Base-by-base conservation (phyloP, 805 yeast genomes). In the Yarrowia phangngaensis region DNA sequence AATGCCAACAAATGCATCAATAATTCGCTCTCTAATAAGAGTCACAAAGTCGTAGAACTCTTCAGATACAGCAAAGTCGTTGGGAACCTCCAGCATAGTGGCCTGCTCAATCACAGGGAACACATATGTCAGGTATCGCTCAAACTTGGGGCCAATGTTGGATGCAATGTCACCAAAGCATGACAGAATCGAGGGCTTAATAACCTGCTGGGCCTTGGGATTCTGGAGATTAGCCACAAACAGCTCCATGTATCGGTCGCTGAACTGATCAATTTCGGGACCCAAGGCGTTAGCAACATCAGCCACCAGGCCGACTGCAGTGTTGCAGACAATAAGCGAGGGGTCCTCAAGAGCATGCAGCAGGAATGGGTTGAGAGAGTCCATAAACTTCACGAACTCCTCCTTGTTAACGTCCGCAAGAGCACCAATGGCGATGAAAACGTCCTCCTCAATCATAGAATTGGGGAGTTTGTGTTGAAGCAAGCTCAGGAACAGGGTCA, bases 91-190 rank as follows among this genome's bases (percentile, higher is more conserved):
- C 23, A 64, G 52, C 20, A 52, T 54, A 9, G 66, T 56, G 8
- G 70, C 73, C 55, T 67, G 67, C 19, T 55, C 53, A 7, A 70
- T 82, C 49, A 92, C 78, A 28, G 74, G 74, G 82, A 89, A 82
- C 24, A 88, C 95, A 53, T 79, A 85, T 28, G 74, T 77, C 55
- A 88, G 68, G 65, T 86, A 92, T 51, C 81, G 86, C 56, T 74
- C 74, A 66, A 90, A 92, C 50, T 74, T 78, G 2, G 73, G 63
- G 4, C 95, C 97, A 53, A 89, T 79, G 11, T 92, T 80, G 0
- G 95, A 77, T 4, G 97, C 97, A 60, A 92, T 78, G 65, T 92
- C 98, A 55, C 98, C 98, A 64, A 92, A 86, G 60, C 95, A 87
- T 9, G 97, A 85, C 56, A 92, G 70, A 20, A 90, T 86, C 16